Percentiles rank a stretch among this genome's conserved stretches.
These are phyloP conservation scores for Pleurozium schreberi DNA, from an alignment of 225 moss, liverwort and hornwort species.

Conservation along the genomic window DNA sequence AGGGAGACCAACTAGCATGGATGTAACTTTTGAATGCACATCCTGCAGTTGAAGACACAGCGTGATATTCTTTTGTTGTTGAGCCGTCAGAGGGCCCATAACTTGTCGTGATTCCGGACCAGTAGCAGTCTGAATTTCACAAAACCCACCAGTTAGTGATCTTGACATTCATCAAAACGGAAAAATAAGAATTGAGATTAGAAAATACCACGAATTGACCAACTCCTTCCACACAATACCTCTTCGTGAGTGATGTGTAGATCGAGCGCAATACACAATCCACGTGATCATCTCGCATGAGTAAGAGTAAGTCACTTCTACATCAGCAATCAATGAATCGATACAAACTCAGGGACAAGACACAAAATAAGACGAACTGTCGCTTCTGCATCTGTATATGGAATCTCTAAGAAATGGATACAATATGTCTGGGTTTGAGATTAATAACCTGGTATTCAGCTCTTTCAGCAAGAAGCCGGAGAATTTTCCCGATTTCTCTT, in stretches of 20 bases:
- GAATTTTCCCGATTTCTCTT: slow-evolving; percentile 78
- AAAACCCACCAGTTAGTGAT: not conserved
- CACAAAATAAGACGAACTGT: not conserved
- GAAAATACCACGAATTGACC: not conserved
- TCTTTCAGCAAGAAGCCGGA: slow-evolving; percentile 80
- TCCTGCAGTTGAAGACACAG: slow-evolving; percentile 85
- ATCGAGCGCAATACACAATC: not conserved
- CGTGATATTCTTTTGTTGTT: slow-evolving; percentile 84
- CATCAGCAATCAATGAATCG: not conserved
- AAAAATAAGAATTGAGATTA: not conserved
- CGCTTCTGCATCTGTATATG: not conserved
- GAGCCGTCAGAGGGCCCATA: slow-evolving; percentile 50
- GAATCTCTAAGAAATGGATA: not conserved
- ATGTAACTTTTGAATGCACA: slow-evolving; percentile 69
- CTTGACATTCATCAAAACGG: not conserved
- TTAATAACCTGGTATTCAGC: slow-evolving; percentile 61
- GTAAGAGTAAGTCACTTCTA: not conserved
- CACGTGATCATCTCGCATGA: not conserved
- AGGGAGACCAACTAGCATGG: slow-evolving; percentile 59
- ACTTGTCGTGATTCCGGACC: slow-evolving; percentile 91
- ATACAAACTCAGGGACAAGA: not conserved
- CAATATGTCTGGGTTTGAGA: not conserved
- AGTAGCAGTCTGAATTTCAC: slow-evolving; percentile 44
- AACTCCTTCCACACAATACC: not conserved
- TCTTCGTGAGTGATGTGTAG: not conserved